Evolutionary conservation across 2,329 filamentous ascomycete species (phyloP), one percentile per base, ranked within the genome.

Genomic region (Aureobasidium sp.): DNA sequence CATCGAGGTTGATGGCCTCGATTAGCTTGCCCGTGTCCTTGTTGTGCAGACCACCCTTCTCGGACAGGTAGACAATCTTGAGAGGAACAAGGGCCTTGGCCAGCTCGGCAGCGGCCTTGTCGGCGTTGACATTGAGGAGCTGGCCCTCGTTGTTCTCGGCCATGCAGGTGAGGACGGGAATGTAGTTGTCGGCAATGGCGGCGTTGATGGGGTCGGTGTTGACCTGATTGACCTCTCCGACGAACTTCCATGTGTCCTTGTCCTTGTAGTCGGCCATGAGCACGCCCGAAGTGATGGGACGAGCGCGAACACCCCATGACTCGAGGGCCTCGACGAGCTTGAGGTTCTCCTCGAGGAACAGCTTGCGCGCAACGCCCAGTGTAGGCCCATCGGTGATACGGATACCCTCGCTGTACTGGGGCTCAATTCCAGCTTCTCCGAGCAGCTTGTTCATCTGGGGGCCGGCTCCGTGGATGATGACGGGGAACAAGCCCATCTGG

Each of bases 21-120:
- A 97, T 97, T 79, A 96, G 95, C 79, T 93, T 87, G 62, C 88
- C 88, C n/a, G 87, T 89, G 65, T 95, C 89, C 62, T 91, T 92
- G 71, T 97, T 90, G 76, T 96, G 95, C 35, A 99, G 78, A 8
- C 93, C 94, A 53, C 94, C 94, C 81, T 97, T 97, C 78, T 99
- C 94, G 5, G 91, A 95, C n/a, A 97, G 81, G 73, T 96, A 99
- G 62, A 99, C 92, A 63, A 97, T 93, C 84, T 99, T 99, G 69
- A 97, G 79, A 27, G 94, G 94, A 75, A 97, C 87, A 58, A 99
- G 79, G 60, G 89, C 85, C 62, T 90, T 86, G 25, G 94, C 93
- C 63, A 99, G 81, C 77, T 96, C 93, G 65, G 92, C 92, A 31
- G 94, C 94, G 37, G 93, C 93, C 63, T 96, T 93, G 74, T 99